Evolutionary conservation across 805 yeast species (phyloP), one percentile per base, ranked within the genome.

Genomic region (Kuraishia piskuri): DNA sequence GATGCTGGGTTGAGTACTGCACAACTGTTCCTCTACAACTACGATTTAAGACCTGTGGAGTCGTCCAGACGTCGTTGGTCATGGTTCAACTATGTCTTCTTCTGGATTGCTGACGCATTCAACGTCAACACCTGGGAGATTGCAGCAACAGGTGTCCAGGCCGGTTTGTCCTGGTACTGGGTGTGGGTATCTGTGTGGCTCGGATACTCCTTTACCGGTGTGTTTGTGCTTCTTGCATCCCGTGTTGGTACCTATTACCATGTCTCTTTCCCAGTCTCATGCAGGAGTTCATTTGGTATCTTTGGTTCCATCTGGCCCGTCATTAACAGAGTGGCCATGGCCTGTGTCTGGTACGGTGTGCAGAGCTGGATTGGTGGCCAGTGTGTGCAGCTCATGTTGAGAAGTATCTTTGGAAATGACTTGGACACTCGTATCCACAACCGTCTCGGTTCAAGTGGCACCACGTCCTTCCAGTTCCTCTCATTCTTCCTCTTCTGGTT

Each of bases 91-190:
- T 90, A 72, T 64, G 83, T 86, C 14, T 82, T 79, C 58, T 86
- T 88, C 61, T 90, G 97, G 97, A 68, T 90, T 54, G 90, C 96
- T 0, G 97, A 90, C 65, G 83, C 96, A 31, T 88, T 90, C 72
- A 90, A 90, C 69, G 82, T 90, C 64, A 89, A 88, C 66, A 88
- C 96, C 5, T 89, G 92, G 90, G 90, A 87, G 72, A 88, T 90
- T 60, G 96, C 96, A 2, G 83, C 92, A 8, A 86, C 96, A 0
- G 96, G 96, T 61, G 84, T 86, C 54, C 73, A 76, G 52, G 80
- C 83, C 22, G 94, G 94, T 10, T 71, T 90, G 68, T 79, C 84
- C 19, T 89, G 96, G 96, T 90, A 96, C 95, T 90, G 84, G 64
- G 83, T 87, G 12, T 90, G 96, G 95, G 70, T 90, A 44, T 80